Percentiles rank a stretch among this genome's conserved stretches.
Conservation (phyloP, 2,329 filamentous ascomycete genomes). For the Eutypa lata region DNA sequence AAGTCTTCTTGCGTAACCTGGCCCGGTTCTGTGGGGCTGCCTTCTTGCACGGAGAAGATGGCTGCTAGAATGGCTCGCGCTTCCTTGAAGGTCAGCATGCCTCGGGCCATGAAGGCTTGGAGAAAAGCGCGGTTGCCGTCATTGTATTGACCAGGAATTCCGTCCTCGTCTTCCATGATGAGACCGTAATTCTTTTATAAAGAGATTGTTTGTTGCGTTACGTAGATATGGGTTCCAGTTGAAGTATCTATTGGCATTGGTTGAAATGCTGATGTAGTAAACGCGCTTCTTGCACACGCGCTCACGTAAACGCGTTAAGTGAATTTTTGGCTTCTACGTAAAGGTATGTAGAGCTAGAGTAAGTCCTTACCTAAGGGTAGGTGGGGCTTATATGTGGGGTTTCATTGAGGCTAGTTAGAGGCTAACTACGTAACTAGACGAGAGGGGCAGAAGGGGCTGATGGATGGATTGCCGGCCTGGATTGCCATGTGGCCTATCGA, state of each 20-base stretch:
- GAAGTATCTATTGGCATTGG: not conserved
- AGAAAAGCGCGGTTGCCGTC: slow-evolving; percentile 83
- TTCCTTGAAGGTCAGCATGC: slow-evolving; percentile 72
- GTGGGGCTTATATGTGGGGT: not conserved
- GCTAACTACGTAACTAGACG: no score
- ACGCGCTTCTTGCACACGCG: no score
- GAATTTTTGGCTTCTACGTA: not conserved
- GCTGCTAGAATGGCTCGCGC: slow-evolving; percentile 71
- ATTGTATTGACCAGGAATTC: slow-evolving; percentile 37
- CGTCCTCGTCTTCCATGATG: slow-evolving; percentile 27
- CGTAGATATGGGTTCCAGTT: no score
- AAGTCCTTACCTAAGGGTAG: not conserved
- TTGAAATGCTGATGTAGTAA: slow-evolving; percentile 1
- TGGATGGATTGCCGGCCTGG: no score
- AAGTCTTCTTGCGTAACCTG: slow-evolving; percentile 70
- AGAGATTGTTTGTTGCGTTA: no score
- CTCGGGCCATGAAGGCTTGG: slow-evolving; percentile 79
- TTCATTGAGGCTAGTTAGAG: not conserved
- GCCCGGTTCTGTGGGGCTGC: slow-evolving; percentile 38
- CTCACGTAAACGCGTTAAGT: slow-evolving; percentile 9
- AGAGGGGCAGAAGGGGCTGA: no score
- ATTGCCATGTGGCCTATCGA: no score
- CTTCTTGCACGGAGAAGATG: slow-evolving; percentile 61
- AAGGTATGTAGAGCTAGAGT: not conserved
- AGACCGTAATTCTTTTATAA: not conserved